These are phyloP conservation scores for Eremothecium cymbalariae DNA, from an alignment of 1,139 yeast species.

Conservation along the genomic window DNA sequence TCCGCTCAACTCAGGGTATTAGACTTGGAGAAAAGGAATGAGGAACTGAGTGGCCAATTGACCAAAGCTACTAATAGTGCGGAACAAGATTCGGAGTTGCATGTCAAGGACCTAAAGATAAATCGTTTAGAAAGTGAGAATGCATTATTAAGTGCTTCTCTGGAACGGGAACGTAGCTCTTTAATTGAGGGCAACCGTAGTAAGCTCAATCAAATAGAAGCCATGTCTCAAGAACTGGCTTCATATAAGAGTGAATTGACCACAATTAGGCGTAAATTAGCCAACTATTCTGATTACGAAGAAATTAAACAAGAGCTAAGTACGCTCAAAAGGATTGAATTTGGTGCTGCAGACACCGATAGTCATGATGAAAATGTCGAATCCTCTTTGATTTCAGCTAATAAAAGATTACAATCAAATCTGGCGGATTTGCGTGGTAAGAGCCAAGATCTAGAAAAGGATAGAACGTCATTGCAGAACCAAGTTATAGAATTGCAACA, in stretches of 20 bases:
- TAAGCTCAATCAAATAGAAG: constrained; percentile 34
- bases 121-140: constrained; percentile 60
- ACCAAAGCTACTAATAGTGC: constrained; percentile 36
- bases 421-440: constrained; percentile 32
- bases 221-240: constrained; percentile 39
- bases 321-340: constrained; percentile 66
- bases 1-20: constrained; percentile 57
- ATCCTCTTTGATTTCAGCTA: constrained; percentile 34
- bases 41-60: constrained; percentile 59
- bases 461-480: constrained; percentile 16
- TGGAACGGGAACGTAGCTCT: constrained; percentile 40
- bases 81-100: constrained; percentile 29
- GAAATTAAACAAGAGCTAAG: constrained; percentile 68
- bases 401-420: constrained; percentile 37
- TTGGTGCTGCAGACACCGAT: constrained; percentile 41
- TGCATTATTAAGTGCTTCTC: constrained; percentile 52
- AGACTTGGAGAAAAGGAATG: constrained; percentile 72
- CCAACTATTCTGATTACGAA: constrained; percentile 55
- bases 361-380: constrained; percentile 37
- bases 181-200: constrained; percentile 32
- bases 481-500: constrained; percentile 29
- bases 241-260: constrained; percentile 46
- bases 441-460: constrained; percentile 23
- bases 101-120: constrained; percentile 37
- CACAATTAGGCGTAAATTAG: constrained; percentile 40